Conservation (phyloP, 139 green algal species). For the Closterium sp. region DNA sequence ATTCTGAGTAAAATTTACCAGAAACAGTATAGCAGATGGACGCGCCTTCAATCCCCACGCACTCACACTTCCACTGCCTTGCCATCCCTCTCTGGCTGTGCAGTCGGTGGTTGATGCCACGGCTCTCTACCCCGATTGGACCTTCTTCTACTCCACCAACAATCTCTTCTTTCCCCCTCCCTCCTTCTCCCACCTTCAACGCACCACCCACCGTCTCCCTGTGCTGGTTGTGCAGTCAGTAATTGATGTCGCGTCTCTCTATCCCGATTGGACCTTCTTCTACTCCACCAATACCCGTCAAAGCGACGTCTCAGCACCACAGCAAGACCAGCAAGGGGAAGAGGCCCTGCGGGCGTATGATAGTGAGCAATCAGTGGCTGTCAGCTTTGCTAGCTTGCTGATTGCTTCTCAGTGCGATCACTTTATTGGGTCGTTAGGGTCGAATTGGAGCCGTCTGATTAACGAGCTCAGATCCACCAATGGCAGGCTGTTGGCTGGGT, state of each 20-base stretch:
- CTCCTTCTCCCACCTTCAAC: no score
- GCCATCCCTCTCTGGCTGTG: no score
- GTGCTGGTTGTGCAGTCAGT: not conserved
- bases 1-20: not conserved
- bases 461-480: conserved; percentile 32
- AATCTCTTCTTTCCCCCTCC: no score
- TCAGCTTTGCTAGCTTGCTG: conserved; percentile 20
- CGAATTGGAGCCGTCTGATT: conserved; percentile 30
- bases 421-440: conserved; percentile 21
- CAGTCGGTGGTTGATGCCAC: not conserved
- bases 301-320: not conserved
- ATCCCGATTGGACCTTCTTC: not conserved
- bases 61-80: no score
- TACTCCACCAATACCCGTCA: not conserved
- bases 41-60: no score
- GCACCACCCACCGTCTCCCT: no score
- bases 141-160: not conserved
- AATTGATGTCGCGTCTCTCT: not conserved
- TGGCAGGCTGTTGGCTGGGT: not conserved
- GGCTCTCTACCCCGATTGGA: not conserved
- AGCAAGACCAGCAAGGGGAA: not conserved
- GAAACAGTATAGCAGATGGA: no score
- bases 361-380: not conserved
- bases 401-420: not conserved
- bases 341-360: not conserved